Base-by-base conservation (phyloP, 192 early-diverging fungal species). In the Coemansia sp. region DNA sequence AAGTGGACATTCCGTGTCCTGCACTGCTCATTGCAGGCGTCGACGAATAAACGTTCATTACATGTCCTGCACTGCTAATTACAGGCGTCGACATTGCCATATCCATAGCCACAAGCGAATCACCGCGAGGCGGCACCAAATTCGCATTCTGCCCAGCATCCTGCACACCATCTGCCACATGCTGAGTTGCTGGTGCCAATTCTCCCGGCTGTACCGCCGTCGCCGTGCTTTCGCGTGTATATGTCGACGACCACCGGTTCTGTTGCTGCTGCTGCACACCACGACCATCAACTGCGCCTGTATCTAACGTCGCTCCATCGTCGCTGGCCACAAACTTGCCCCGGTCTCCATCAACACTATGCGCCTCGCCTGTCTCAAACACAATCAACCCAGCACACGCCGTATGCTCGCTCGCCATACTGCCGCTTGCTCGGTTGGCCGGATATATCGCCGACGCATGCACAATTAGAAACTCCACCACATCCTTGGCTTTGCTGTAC, bases 381-480 rank as follows among this genome's bases (percentile, higher is more conserved):
- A 71, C 31, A 43, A 80, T 56, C 21, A 80, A 62, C 4, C 77
- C 72, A 3, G 76, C 76, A 35, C 63, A 6, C 3, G 35, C 25
- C 26, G 21, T 49, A 39, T 10, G 11, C 12, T 25, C 16, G 2
- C 9, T 45, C 45, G 17, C 45, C 27, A 21, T 5, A n/a, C 31
- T 53, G 19, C 43, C 19, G 17, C 19, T 39, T 48, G 59, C 37
- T 6, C 25, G 14, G 10, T 25, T 22, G 12, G 21, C 14, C 19
- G 39, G 22, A 27, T 73, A 72, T 17, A 80, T 71, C 23, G 21
- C 31, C 21, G 72, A 52, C 21, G 74, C 79, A 37, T 84, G 62
- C 38, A 65, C 71, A 37, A 92, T 92, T 4, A 92, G 71, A 57
- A 92, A 92, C 63, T 89, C 90, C 4, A 92, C 67, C 21, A 92